A percentile compares a stretch with the other conserved stretches of the same genome.
Evolutionary conservation across 1,284 basidiomycete species (phyloP).

Genomic region (Naganishia cerealis): DNA sequence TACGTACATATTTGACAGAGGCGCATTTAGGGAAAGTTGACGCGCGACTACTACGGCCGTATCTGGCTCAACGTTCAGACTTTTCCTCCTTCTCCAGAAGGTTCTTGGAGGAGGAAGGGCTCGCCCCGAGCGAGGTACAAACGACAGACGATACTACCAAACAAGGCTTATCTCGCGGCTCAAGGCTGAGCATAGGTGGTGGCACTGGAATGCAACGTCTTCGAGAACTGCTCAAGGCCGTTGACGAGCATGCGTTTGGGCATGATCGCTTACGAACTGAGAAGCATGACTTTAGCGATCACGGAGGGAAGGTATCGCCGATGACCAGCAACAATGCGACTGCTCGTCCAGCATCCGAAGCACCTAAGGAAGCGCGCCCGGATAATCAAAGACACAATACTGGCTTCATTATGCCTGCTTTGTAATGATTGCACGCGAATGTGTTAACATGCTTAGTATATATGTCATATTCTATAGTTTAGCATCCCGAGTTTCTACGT

Average conservation of each 20-base stretch:
- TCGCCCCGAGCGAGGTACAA: slow-evolving; percentile 31
- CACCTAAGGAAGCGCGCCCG: neutral
- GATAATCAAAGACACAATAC: neutral
- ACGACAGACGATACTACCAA: slow-evolving; percentile 29
- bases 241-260: slow-evolving; percentile 41
- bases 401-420: slow-evolving; percentile 17
- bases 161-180: slow-evolving; percentile 31
- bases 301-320: neutral
- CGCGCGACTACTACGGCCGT: slow-evolving; percentile 79
- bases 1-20: slow-evolving; percentile 89
- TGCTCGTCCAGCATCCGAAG: neutral
- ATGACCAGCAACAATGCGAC: neutral
- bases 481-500: neutral
- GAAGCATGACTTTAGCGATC: slow-evolving; percentile 5
- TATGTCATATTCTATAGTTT: slow-evolving; percentile 12
- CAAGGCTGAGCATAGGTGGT: slow-evolving; percentile 46
- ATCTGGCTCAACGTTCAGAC: slow-evolving; percentile 84
- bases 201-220: slow-evolving; percentile 50
- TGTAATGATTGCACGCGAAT: neutral
- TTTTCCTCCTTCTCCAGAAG: slow-evolving; percentile 56
- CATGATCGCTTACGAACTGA: slow-evolving; percentile 5
- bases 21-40: slow-evolving; percentile 90
- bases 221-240: slow-evolving; percentile 51
- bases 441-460: neutral
- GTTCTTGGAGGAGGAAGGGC: slow-evolving; percentile 47